A percentile compares a stretch with the other conserved stretches of the same genome.
Conservation (phyloP, 2,329 filamentous ascomycete genomes). For the Clarireedia sp. region DNA sequence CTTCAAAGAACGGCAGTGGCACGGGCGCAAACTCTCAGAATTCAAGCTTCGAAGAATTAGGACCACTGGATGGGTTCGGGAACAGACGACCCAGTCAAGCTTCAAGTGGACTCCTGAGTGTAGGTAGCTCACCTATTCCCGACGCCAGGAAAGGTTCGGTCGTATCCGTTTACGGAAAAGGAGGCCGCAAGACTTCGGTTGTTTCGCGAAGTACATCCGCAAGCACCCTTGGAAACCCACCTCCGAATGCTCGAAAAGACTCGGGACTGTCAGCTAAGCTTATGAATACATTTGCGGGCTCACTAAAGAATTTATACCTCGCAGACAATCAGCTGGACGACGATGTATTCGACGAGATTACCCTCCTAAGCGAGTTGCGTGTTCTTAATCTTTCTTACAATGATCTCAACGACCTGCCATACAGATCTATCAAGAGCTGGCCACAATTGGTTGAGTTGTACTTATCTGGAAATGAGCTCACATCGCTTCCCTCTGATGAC, state of each 20-base stretch:
- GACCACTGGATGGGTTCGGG: constrained; percentile 53
- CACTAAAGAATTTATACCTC: constrained; percentile 74
- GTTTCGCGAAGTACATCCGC: constrained; percentile 60
- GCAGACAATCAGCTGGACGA: constrained; percentile 93
- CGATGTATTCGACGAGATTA: constrained; percentile 89
- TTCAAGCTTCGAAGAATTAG: constrained; percentile 73
- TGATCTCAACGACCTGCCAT: constrained; percentile 83
- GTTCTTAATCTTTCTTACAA: constrained; percentile 94
- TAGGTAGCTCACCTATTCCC: constrained; percentile 63
- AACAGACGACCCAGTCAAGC: constrained; percentile 75
- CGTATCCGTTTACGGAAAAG: constrained; percentile 70
- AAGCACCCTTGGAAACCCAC: constrained; percentile 28
- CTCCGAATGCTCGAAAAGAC: constrained; percentile 68
- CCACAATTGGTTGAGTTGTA: constrained; percentile 86
- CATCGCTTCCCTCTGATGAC: constrained; percentile 85
- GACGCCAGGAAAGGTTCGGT: constrained; percentile 70
- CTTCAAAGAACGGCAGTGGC: constrained; percentile 13
- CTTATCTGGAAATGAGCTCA: constrained; percentile 89
- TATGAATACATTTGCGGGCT: constrained; percentile 79
- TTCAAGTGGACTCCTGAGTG: constrained; percentile 67
- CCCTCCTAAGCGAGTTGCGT: constrained; percentile 71
- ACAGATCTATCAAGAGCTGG: constrained; percentile 82
- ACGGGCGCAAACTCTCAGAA: constrained; percentile 41
- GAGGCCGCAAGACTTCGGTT: constrained; percentile 77
- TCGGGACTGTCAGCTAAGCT: constrained; percentile 76